These are phyloP conservation scores for Endocladia muricata DNA, from an alignment of 31 red algal species.

Conservation along the genomic window DNA sequence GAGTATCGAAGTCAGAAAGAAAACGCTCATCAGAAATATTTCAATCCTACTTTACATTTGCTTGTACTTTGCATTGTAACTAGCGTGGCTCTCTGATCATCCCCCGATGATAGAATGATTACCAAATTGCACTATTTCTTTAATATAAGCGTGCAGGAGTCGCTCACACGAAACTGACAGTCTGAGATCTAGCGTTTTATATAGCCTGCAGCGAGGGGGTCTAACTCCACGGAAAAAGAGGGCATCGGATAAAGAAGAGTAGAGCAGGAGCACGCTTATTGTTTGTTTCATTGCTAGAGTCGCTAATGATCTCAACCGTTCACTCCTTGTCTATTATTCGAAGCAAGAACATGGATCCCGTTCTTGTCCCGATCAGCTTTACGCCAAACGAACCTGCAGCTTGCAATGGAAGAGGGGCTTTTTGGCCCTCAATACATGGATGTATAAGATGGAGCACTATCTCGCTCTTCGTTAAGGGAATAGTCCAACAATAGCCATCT, in stretches of 20 bases:
- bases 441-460: slow-evolving; percentile 32
- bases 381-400: neutral
- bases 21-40: too few relatives aligned
- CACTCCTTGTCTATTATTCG: neutral
- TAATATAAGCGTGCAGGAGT: too few relatives aligned
- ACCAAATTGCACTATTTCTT: too few relatives aligned
- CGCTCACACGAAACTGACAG: too few relatives aligned
- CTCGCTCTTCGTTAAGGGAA: neutral
- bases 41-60: too few relatives aligned
- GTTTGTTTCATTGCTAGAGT: neutral
- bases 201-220: too few relatives aligned
- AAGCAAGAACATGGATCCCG: neutral
- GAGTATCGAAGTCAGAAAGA: too few relatives aligned
- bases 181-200: too few relatives aligned
- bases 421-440: neutral
- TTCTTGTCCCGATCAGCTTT: slow-evolving; percentile 6
- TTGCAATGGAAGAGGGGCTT: slow-evolving; percentile 2
- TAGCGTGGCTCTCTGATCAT: too few relatives aligned
- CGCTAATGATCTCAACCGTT: neutral
- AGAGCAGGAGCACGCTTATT: neutral
- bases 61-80: too few relatives aligned
- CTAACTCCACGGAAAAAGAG: neutral
- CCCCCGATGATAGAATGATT: too few relatives aligned
- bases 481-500: neutral
- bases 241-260: neutral